Percentiles rank a stretch among this genome's conserved stretches.
Conservation (phyloP, 106 monocot species). For the Dendrobium catenatum region DNA sequence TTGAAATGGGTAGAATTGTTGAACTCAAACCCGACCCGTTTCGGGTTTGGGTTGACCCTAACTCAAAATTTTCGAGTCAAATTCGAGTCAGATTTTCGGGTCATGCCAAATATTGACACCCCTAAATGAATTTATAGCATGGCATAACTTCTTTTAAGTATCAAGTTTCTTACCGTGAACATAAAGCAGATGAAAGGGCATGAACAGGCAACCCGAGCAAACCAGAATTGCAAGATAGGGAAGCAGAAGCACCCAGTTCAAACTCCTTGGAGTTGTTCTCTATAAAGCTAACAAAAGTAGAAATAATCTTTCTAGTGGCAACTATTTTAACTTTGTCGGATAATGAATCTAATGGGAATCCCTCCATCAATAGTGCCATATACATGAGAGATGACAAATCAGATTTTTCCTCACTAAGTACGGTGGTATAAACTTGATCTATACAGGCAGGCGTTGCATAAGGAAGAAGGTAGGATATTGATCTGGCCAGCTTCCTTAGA, state of each 20-base stretch:
- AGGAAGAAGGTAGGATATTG: conserved; percentile 44
- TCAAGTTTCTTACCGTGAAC: conserved; percentile 37
- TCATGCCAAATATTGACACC: too few species aligned
- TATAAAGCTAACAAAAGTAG: conserved; percentile 40
- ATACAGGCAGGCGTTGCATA: conserved; percentile 30
- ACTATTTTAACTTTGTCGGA: conserved; percentile 38
- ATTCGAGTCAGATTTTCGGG: too few species aligned
- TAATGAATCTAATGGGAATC: conserved; percentile 66
- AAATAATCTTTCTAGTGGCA: conserved; percentile 31
- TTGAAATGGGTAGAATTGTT: too few species aligned
- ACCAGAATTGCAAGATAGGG: conserved; percentile 15
- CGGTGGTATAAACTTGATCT: conserved; percentile 48
- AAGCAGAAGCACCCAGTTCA: conserved; percentile 11
- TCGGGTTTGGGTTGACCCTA: too few species aligned
- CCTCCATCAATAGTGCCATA: conserved; percentile 71
- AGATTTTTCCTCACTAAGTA: conserved; percentile 27
- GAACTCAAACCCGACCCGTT: too few species aligned
- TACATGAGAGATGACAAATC: conserved; percentile 34
- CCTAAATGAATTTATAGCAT: not conserved
- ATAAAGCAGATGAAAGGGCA: conserved; percentile 49
- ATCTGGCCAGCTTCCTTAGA: conserved; percentile 58
- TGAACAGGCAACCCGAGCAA: conserved; percentile 48
- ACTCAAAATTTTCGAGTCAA: too few species aligned
- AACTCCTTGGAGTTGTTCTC: conserved; percentile 31
- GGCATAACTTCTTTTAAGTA: not conserved